These are phyloP conservation scores for Papilionanthe hybrid DNA, from an alignment of 116 monocot species.

Conservation along the genomic window DNA sequence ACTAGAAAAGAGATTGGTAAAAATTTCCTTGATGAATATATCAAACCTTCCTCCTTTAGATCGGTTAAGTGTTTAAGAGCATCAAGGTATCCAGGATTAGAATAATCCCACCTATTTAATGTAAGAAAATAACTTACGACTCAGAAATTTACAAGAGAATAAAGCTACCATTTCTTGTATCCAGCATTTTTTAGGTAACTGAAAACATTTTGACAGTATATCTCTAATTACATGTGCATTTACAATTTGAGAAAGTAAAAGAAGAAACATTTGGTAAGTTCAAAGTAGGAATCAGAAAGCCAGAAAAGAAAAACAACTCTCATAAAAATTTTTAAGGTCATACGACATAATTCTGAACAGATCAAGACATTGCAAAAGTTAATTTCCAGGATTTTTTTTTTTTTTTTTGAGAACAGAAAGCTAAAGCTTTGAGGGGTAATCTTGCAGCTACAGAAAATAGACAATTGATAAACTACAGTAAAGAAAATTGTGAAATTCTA, in stretches of 20 bases:
- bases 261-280: too few species aligned
- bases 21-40: not conserved
- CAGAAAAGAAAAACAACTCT: not conserved
- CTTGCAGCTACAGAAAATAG: too few species aligned
- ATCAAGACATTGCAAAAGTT: too few species aligned
- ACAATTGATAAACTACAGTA: not conserved
- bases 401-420: too few species aligned
- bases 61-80: conserved; percentile 84
- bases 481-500: not conserved
- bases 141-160: not conserved
- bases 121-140: not conserved
- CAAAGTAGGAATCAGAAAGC: too few species aligned
- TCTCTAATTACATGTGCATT: too few species aligned
- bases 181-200: not conserved
- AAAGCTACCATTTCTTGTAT: not conserved
- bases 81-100: conserved; percentile 88
- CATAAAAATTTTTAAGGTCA: not conserved
- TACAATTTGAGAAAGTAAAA: too few species aligned
- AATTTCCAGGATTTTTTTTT: too few species aligned
- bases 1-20: not conserved
- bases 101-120: conserved; percentile 89
- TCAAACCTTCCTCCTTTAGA: conserved; percentile 84
- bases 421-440: too few species aligned
- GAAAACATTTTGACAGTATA: too few species aligned
- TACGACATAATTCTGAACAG: too few species aligned